These are phyloP conservation scores for Cladophialophora carrionii DNA, from an alignment of 2,329 filamentous ascomycete species.

Conservation along the genomic window DNA sequence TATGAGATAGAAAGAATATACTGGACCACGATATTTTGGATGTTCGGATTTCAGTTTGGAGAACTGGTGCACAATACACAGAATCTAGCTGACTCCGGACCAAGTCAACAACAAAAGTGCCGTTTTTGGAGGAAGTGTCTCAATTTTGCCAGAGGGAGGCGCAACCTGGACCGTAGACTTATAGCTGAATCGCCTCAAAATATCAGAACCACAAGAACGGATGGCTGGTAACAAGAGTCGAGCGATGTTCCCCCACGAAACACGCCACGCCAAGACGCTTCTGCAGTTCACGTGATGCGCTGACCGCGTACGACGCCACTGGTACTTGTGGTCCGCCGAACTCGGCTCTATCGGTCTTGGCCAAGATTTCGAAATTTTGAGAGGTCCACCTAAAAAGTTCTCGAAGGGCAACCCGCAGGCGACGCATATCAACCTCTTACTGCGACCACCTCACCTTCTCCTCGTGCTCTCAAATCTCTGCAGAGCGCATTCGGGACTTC, in stretches of 20 bases:
- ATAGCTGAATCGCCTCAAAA: not conserved
- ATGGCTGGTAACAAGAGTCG: not conserved
- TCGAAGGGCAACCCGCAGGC: slow-evolving; percentile 8
- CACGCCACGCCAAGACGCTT: too few species aligned
- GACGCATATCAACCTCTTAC: slow-evolving; percentile 4
- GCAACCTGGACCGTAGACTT: not conserved
- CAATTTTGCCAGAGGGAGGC: not conserved
- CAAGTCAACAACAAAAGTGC: too few species aligned
- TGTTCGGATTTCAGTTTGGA: too few species aligned
- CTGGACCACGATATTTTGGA: too few species aligned
- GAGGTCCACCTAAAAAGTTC: slow-evolving; percentile 21
- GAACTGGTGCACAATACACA: too few species aligned
- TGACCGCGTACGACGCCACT: not conserved
- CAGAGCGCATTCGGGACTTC: slow-evolving; percentile 10
- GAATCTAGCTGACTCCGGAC: too few species aligned
- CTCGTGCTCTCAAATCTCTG: slow-evolving; percentile 7
- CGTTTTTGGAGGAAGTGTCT: not conserved
- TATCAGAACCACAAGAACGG: not conserved
- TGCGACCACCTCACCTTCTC: slow-evolving; percentile 7
- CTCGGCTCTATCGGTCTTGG: slow-evolving; percentile 8
- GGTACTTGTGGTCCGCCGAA: slow-evolving; percentile 4
- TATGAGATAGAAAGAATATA: too few species aligned
- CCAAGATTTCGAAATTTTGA: slow-evolving; percentile 23
- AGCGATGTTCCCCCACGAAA: not conserved
- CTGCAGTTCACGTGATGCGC: too few species aligned